A percentile compares a stretch with the other conserved stretches of the same genome.
phyloP scores from a whole-genome alignment of 306 rosid species.

The Medicago lupulina region DNA sequence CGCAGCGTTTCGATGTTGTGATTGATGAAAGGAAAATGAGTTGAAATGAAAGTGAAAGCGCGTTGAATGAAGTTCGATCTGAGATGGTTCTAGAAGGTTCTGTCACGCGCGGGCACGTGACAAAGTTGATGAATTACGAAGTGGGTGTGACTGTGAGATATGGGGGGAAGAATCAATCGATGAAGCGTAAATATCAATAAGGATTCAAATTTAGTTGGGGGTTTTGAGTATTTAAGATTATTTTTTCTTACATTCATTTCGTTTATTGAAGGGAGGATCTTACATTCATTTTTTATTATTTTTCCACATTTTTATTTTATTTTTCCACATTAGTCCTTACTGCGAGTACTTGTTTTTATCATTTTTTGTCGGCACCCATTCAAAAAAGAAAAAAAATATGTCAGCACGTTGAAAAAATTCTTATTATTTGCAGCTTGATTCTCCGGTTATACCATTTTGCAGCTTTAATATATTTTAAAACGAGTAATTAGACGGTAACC shows the following conservation, averaged over 20 bases:
- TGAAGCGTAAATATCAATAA: background rate
- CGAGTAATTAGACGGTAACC: no score
- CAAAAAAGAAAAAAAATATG: no score
- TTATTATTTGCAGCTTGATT: no score
- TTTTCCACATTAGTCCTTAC: no score
- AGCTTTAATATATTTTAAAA: no score
- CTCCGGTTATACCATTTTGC: no score
- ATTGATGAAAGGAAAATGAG: background rate
- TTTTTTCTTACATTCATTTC: background rate
- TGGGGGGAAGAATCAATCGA: background rate
- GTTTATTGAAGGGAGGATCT: no score
- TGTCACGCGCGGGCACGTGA: slow-evolving; percentile 2
- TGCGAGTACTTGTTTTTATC: no score
- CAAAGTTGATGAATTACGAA: slow-evolving; percentile 19
- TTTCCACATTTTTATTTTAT: no score
- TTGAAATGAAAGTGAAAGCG: background rate
- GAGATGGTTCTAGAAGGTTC: slow-evolving; percentile 38
- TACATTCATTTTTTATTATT: no score
- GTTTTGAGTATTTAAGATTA: background rate
- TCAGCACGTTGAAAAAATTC: no score
- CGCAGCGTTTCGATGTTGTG: background rate
- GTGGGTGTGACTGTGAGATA: background rate
- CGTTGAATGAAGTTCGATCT: slow-evolving; percentile 24
- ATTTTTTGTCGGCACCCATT: no score
- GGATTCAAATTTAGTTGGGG: background rate